phyloP scores from a whole-genome alignment of 495 filamentous ascomycete genomes.

The Podospora tetraspora region DNA sequence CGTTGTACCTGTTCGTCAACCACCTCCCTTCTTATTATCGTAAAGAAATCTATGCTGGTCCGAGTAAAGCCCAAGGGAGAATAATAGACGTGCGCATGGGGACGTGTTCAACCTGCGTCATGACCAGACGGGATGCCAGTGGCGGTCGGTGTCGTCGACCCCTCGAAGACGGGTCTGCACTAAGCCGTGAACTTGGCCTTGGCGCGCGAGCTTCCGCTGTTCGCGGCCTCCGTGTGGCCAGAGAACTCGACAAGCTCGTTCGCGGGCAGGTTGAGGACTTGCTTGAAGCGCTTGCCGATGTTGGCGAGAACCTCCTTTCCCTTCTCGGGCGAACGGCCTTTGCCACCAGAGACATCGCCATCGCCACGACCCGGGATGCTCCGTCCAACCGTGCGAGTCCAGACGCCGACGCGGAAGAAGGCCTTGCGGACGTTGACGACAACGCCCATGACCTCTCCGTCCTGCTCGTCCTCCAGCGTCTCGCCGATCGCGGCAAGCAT shows the following conservation, averaged over 20 bases:
- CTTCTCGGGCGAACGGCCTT: conserved; percentile 68
- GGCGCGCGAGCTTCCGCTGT: conserved; percentile 86
- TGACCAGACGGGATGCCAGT: background rate
- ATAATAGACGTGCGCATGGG: background rate
- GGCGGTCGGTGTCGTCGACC: background rate
- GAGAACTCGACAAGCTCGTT: conserved; percentile 85
- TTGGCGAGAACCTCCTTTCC: conserved; percentile 73
- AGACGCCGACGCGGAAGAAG: conserved; percentile 90
- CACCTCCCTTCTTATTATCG: conserved; percentile 4
- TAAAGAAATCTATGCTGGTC: conserved; percentile 7
- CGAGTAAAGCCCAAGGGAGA: background rate
- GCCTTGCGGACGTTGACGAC: conserved; percentile 98
- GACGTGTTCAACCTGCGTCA: background rate
- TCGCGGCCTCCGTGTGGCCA: conserved; percentile 89
- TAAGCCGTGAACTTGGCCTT: conserved; percentile 89
- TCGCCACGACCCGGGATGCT: conserved; percentile 68
- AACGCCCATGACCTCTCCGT: conserved; percentile 97
- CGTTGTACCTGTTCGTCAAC: conserved; percentile 1
- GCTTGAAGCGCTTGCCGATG: conserved; percentile 88
- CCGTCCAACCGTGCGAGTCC: conserved; percentile 89
- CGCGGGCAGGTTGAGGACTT: conserved; percentile 68
- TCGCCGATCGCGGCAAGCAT: conserved; percentile 97
- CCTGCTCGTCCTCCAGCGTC: conserved; percentile 90
- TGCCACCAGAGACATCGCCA: conserved; percentile 59
- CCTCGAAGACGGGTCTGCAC: background rate